phyloP scores from a whole-genome alignment of 2,329 filamentous ascomycete species.

The Alternaria sp. region DNA sequence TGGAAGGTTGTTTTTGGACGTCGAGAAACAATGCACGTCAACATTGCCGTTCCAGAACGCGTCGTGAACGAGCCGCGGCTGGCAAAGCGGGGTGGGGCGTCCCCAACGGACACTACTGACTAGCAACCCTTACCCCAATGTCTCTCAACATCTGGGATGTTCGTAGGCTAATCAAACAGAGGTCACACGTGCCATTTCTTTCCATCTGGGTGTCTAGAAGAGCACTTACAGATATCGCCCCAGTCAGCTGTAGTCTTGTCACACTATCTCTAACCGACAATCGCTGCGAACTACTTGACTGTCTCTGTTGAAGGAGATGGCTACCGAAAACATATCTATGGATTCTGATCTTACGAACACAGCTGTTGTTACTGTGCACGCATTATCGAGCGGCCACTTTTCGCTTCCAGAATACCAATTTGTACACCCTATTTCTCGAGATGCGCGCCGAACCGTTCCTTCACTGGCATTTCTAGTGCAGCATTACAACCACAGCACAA shows the following conservation, averaged over 20 bases:
- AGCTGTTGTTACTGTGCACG: constrained; percentile 49
- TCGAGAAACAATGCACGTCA: neutral
- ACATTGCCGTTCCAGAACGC: neutral
- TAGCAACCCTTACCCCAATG: neutral
- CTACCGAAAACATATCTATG: neutral
- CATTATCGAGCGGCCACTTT: constrained; percentile 51
- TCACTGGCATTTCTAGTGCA: constrained; percentile 64
- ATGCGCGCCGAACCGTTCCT: constrained; percentile 60
- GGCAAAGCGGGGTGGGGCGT: constrained; percentile 17
- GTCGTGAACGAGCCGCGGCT: constrained; percentile 6
- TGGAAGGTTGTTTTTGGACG: neutral
- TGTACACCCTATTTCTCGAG: constrained; percentile 55
- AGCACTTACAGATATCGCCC: neutral
- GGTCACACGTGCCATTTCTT: neutral
- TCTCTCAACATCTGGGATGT: neutral
- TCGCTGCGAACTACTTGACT: neutral
- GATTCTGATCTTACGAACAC: constrained; percentile 8
- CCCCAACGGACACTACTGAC: constrained; percentile 15
- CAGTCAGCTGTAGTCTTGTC: neutral
- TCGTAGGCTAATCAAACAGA: neutral
- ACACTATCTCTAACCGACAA: neutral
- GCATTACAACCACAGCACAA: constrained; percentile 53
- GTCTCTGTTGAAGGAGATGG: neutral
- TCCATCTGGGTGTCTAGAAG: neutral
- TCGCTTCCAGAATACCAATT: constrained; percentile 61